phyloP scores from a whole-genome alignment of 805 yeast species.

The Millerozyma miso region DNA sequence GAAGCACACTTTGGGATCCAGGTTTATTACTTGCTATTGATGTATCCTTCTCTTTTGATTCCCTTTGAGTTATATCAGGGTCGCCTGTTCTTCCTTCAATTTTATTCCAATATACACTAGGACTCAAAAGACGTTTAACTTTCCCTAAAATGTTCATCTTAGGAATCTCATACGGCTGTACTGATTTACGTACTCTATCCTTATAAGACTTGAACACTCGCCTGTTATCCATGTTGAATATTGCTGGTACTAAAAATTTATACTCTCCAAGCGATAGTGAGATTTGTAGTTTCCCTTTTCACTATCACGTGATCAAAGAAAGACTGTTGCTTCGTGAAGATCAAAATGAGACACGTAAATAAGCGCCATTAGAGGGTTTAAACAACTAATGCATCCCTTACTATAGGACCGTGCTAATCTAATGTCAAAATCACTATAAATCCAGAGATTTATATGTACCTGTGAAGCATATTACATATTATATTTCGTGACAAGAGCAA shows the following conservation, averaged over 20 bases:
- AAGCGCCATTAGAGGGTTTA: neutral
- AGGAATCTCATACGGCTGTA: conserved; percentile 18
- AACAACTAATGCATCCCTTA: neutral
- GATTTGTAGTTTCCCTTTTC: too few species aligned
- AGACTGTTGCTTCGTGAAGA: too few species aligned
- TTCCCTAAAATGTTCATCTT: conserved; percentile 21
- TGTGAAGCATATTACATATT: too few species aligned
- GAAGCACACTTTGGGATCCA: conserved; percentile 7
- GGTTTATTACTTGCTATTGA: neutral
- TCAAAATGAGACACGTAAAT: neutral
- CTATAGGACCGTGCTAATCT: too few species aligned
- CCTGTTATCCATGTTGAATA: conserved; percentile 29
- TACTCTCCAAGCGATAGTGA: too few species aligned
- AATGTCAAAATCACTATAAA: too few species aligned
- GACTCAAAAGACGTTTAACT: conserved; percentile 21
- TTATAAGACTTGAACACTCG: conserved; percentile 26
- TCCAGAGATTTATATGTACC: too few species aligned
- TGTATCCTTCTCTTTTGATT: neutral
- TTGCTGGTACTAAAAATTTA: neutral
- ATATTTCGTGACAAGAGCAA: too few species aligned
- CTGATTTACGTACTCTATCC: conserved; percentile 17
- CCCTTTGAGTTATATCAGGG: neutral
- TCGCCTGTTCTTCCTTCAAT: conserved; percentile 2
- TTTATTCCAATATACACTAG: conserved; percentile 2
- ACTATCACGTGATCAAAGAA: too few species aligned